Evolutionary conservation across 345 rosid species (phyloP).

Genomic region (Melastoma malabathricum): DNA sequence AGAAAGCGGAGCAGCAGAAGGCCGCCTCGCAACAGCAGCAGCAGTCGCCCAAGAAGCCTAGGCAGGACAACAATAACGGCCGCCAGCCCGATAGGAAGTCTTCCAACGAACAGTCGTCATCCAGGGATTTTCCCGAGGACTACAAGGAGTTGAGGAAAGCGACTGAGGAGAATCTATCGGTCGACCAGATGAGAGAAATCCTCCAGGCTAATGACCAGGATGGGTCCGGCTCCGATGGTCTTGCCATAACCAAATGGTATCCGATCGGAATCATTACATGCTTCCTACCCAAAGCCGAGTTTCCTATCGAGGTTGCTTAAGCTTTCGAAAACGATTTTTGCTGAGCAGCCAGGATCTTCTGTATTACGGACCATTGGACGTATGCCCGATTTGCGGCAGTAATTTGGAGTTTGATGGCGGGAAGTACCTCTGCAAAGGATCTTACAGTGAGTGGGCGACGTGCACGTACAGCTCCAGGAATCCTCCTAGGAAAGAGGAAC

Average conservation of each 20-base stretch:
- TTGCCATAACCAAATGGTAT: slow-evolving; percentile 29
- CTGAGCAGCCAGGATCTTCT: slow-evolving; percentile 47
- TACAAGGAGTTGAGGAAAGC: slow-evolving; percentile 42
- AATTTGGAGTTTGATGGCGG: slow-evolving; percentile 40
- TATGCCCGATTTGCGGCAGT: slow-evolving; percentile 45
- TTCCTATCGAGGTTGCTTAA: too few species aligned
- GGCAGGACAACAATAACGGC: slow-evolving; percentile 22
- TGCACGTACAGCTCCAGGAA: slow-evolving; percentile 45
- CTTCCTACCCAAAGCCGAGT: neutral
- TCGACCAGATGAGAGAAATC: slow-evolving; percentile 48
- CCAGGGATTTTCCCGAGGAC: slow-evolving; percentile 14
- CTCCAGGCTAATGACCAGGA: slow-evolving; percentile 52
- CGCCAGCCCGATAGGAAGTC: slow-evolving; percentile 14
- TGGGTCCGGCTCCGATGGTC: slow-evolving; percentile 27
- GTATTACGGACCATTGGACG: slow-evolving; percentile 49
- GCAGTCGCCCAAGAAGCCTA: slow-evolving; percentile 52
- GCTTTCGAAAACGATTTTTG: too few species aligned
- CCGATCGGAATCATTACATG: neutral
- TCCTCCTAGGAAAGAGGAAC: slow-evolving; percentile 49
- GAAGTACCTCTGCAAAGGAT: slow-evolving; percentile 45
- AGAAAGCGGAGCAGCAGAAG: slow-evolving; percentile 58
- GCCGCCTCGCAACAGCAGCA: slow-evolving; percentile 28
- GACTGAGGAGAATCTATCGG: slow-evolving; percentile 32
- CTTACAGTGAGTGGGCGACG: slow-evolving; percentile 71
- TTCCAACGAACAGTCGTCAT: slow-evolving; percentile 4